These are phyloP conservation scores for Pyronema omphalodes DNA, from an alignment of 495 filamentous ascomycete genomes.

Conservation along the genomic window DNA sequence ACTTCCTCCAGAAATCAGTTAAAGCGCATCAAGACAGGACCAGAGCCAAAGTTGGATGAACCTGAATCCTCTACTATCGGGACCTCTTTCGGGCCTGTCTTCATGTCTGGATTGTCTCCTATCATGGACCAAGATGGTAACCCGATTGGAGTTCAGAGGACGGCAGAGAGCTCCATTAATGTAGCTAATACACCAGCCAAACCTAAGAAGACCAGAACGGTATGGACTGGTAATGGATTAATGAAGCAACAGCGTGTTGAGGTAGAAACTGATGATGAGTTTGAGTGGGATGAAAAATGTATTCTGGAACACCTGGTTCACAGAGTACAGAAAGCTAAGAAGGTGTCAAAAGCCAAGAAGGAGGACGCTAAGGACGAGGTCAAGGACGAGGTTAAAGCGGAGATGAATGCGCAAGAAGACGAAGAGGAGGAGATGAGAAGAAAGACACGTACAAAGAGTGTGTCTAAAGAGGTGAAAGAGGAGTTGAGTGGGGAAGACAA, in stretches of 20 bases:
- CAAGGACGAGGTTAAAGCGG: slow-evolving; percentile 2
- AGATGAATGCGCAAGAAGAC: not conserved
- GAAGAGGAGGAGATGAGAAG: too few species aligned
- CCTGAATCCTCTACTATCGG: not conserved
- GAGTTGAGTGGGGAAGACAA: too few species aligned
- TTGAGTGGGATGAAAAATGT: slow-evolving; percentile 12
- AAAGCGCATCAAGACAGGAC: not conserved
- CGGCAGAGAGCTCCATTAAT: slow-evolving; percentile 14
- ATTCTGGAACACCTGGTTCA: slow-evolving; percentile 12
- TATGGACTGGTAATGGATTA: slow-evolving; percentile 20
- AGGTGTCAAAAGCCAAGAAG: not conserved
- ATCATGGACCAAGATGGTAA: not conserved
- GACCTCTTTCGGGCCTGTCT: too few species aligned
- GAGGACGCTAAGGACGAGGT: not conserved
- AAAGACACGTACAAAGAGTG: too few species aligned
- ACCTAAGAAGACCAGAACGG: slow-evolving; percentile 10
- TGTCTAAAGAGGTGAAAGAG: too few species aligned
- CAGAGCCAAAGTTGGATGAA: not conserved
- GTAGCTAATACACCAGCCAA: not conserved
- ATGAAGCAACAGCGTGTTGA: slow-evolving; percentile 23
- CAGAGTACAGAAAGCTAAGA: not conserved
- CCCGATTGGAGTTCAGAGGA: slow-evolving; percentile 6
- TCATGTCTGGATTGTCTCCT: too few species aligned
- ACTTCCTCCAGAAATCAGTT: not conserved
- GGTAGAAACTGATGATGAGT: slow-evolving; percentile 11